Evolutionary conservation across 108 stramenopile genomes (phyloP).

Genomic region (Ochromonas danica): DNA sequence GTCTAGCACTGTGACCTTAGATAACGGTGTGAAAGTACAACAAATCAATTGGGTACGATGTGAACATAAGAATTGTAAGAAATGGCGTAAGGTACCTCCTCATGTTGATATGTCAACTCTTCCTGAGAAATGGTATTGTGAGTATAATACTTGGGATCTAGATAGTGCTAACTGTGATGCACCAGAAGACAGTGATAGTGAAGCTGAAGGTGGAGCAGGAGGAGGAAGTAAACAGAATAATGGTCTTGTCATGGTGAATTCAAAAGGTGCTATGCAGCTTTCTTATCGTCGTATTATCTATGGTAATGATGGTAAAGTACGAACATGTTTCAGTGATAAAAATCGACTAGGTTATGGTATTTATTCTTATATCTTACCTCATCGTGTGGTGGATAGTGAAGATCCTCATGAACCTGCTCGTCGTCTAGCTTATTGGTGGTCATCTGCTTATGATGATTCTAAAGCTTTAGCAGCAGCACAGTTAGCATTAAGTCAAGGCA

Average conservation of each 20-base stretch:
- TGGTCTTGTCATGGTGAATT: neutral
- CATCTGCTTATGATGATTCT: constrained; percentile 2
- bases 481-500: too few relatives aligned
- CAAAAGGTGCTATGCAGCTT: neutral
- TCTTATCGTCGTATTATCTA: constrained; percentile 28
- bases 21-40: too few relatives aligned
- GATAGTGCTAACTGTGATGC: constrained; percentile 61
- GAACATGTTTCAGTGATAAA: constrained; percentile 9
- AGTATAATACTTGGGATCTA: constrained; percentile 70
- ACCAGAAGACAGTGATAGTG: constrained; percentile 7
- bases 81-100: constrained; percentile 76
- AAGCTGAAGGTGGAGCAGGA: neutral
- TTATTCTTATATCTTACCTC: neutral
- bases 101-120: constrained; percentile 60
- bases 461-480: too few relatives aligned
- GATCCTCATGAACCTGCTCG: constrained; percentile 2
- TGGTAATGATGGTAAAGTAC: constrained; percentile 31
- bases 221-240: neutral
- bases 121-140: constrained; percentile 78
- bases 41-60: constrained; percentile 89
- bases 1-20: too few relatives aligned
- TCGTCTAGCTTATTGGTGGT: constrained; percentile 22
- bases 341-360: constrained; percentile 6
- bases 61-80: constrained; percentile 65
- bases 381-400: neutral